phyloP scores from a whole-genome alignment of 1,139 yeast species.

The Nakaseomyces delphensis region DNA sequence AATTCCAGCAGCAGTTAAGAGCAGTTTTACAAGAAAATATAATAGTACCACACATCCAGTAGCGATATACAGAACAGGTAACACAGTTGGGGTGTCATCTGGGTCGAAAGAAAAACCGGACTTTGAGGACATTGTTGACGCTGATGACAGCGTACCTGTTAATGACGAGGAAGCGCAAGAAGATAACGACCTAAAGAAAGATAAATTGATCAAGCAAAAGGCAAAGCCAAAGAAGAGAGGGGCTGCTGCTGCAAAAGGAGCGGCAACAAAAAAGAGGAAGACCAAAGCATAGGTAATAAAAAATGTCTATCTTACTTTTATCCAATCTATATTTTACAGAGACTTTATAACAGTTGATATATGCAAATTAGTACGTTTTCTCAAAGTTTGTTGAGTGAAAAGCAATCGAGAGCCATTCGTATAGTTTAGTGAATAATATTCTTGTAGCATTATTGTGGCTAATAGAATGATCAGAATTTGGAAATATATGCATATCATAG shows the following conservation, averaged over 20 bases:
- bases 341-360: neutral
- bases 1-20: constrained; percentile 65
- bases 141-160: constrained; percentile 51
- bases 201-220: constrained; percentile 47
- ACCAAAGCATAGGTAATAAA: constrained; percentile 12
- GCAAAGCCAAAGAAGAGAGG: constrained; percentile 30
- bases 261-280: constrained; percentile 23
- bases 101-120: constrained; percentile 42
- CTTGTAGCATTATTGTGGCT: constrained; percentile 67
- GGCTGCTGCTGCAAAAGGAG: constrained; percentile 15
- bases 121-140: constrained; percentile 53
- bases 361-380: neutral
- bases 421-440: constrained; percentile 66
- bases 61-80: constrained; percentile 53
- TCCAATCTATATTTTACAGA: neutral
- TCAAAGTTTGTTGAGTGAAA: constrained; percentile 32
- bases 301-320: neutral
- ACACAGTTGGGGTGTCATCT: constrained; percentile 31
- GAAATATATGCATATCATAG: constrained; percentile 83
- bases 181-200: constrained; percentile 40
- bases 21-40: constrained; percentile 79
- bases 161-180: constrained; percentile 36
- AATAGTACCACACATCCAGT: constrained; percentile 73
- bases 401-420: constrained; percentile 63
- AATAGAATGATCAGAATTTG: constrained; percentile 88